These are phyloP conservation scores for Calonectria pteridis DNA, from an alignment of 2,329 filamentous ascomycete genomes.

Conservation along the genomic window DNA sequence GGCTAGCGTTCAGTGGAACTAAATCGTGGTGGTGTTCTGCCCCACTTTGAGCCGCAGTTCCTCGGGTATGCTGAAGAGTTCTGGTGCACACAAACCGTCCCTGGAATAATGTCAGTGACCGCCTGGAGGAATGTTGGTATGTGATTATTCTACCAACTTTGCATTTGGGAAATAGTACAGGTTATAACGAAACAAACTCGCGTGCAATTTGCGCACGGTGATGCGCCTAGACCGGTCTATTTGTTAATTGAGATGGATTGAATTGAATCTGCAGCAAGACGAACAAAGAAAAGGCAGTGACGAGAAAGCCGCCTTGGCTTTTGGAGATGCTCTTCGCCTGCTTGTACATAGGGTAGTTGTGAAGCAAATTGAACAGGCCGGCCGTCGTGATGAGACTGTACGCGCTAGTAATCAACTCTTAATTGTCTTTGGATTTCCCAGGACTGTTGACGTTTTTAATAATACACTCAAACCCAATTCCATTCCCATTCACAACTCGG, in stretches of 20 bases:
- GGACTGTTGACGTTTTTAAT: not conserved
- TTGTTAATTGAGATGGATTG: not conserved
- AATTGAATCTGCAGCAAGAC: not conserved
- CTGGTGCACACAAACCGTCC: no score
- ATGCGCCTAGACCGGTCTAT: not conserved
- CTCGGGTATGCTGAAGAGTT: no score
- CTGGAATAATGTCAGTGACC: not conserved
- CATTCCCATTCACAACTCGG: not conserved
- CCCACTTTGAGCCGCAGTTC: not conserved
- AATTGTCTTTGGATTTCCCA: not conserved
- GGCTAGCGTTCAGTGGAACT: no score
- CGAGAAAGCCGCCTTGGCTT: not conserved
- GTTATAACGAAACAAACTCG: not conserved
- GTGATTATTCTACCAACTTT: not conserved
- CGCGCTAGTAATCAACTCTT: not conserved
- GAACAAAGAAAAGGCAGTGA: not conserved
- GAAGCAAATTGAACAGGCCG: not conserved
- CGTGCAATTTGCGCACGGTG: not conserved
- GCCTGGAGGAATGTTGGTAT: not conserved
- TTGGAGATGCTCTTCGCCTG: not conserved
- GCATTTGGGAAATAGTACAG: not conserved
- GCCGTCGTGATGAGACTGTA: not conserved
- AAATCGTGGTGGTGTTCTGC: not conserved
- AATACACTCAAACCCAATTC: not conserved
- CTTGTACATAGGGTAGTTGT: not conserved